Conservation (phyloP, 2,329 filamentous ascomycete genomes). For the Fusarium lateritium region DNA sequence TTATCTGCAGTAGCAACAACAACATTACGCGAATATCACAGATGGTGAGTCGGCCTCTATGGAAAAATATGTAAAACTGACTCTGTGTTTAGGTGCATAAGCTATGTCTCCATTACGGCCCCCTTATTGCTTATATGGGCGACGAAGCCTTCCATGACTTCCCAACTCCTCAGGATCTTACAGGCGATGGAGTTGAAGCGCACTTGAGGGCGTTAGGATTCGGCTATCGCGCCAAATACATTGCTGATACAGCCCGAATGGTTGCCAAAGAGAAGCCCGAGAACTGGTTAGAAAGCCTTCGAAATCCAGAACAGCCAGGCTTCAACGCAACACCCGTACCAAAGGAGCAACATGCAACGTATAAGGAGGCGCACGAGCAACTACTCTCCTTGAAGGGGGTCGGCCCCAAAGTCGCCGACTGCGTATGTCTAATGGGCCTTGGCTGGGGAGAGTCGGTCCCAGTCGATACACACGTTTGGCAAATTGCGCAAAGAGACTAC, state of each 20-base stretch:
- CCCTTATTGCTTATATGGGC: conserved; percentile 78
- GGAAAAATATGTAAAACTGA: background rate
- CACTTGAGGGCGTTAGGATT: conserved; percentile 89
- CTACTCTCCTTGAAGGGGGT: conserved; percentile 87
- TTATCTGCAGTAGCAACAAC: conserved; percentile 99
- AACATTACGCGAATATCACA: conserved; percentile 95
- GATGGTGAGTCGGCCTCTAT: conserved; percentile 73
- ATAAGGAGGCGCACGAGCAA: conserved; percentile 84
- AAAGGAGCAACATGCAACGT: conserved; percentile 71
- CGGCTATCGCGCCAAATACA: conserved; percentile 94
- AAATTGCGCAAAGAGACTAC: conserved; percentile 97
- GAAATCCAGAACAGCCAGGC: conserved; percentile 81
- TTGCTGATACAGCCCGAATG: conserved; percentile 85
- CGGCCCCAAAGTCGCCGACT: conserved; percentile 96
- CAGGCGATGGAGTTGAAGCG: conserved; percentile 80
- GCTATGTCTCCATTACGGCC: conserved; percentile 88
- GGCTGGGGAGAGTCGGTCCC: conserved; percentile 97
- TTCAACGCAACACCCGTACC: conserved; percentile 62
- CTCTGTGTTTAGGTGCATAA: conserved; percentile 76
- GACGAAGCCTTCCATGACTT: conserved; percentile 88
- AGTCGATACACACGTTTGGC: conserved; percentile 98
- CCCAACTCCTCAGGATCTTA: conserved; percentile 81
- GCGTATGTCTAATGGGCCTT: conserved; percentile 94
- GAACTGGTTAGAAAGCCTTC: conserved; percentile 82
- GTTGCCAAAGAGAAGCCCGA: conserved; percentile 76